Conservation (phyloP, 2,329 filamentous ascomycete genomes). For the Acrocalymma vagum region DNA sequence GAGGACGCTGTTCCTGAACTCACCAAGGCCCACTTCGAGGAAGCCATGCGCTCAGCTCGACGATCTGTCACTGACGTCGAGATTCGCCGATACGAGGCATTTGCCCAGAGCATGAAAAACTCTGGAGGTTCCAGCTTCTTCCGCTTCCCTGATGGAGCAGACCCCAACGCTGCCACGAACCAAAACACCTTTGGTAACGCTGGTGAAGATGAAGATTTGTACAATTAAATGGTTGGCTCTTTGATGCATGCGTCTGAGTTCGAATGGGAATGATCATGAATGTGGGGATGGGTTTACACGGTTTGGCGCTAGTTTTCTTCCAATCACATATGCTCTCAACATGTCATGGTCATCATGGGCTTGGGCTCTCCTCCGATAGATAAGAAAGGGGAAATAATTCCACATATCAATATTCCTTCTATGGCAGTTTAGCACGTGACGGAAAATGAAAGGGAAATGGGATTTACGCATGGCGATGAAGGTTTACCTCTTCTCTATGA, state of each 20-base stretch:
- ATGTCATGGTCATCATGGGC: constrained; percentile 13
- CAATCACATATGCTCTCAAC: constrained; percentile 15
- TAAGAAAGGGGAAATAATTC: too few species aligned
- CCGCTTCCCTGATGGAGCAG: constrained; percentile 80
- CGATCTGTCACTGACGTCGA: constrained; percentile 96
- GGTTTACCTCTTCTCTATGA: too few species aligned
- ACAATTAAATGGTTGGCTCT: constrained; percentile 71
- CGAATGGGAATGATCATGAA: constrained; percentile 4
- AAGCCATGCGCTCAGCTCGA: constrained; percentile 95
- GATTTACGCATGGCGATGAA: too few species aligned
- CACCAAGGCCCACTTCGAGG: constrained; percentile 96
- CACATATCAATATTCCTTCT: too few species aligned
- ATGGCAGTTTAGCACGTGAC: too few species aligned
- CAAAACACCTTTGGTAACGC: constrained; percentile 76
- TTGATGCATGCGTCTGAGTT: constrained; percentile 8
- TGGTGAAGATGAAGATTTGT: constrained; percentile 95
- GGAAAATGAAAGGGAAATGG: too few species aligned
- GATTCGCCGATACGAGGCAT: constrained; percentile 97
- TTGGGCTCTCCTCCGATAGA: too few species aligned
- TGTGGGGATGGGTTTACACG: constrained; percentile 16
- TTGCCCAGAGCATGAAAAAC: constrained; percentile 99
- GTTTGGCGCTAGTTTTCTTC: constrained; percentile 15
- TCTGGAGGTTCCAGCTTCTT: constrained; percentile 95
- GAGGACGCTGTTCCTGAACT: constrained; percentile 97
- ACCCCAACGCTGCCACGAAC: constrained; percentile 57